Base-by-base conservation (phyloP, 306 rosid genomes). In the Vachellia pachyceras region DNA sequence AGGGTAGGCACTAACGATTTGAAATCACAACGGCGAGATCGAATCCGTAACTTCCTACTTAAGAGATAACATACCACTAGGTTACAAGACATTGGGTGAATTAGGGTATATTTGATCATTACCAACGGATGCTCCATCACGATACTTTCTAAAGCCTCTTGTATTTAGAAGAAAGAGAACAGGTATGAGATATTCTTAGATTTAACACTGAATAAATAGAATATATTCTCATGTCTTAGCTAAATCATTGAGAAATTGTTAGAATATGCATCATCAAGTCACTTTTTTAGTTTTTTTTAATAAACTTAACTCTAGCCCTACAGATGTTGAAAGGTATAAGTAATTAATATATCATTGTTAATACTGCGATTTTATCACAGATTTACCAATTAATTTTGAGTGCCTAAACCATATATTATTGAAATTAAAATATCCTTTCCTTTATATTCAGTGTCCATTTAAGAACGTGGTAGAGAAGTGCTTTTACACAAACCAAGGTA, bases 341-440 rank as follows among this genome's bases (percentile, higher is more conserved):
- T 39, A 29, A 67, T 1, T 3, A 39, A 67, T 17, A 37, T 39
- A 7, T 18, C 10, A 39, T 37, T 37, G 7, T 17, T 35, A 64
- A 35, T 65, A 37, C 25, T 3, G 22, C 39, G 10, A 36, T 35
- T 64, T 35, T 5, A 6, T 36, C 15, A 64, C 15, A 35, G 36
- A 35, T 64, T 35, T 1, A 64, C 10, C 42, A 67, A 35, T 66
- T 36, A 36, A 39, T 37, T 29, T 39, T 67, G 7, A 20, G 8
- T 66, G 3, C 17, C 66, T 37, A 36, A 66, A 13, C 17, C 33
- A 29, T 29, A 29, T 29, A 7, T 68, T 68, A 25, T 20, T 69
- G 17, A 3, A 69, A 69, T 41, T 41, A 42, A 69, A 67, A 67
- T 67, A n/a, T 67, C 72, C 49, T 29, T n/a, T 67, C 10, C 22